Evolutionary conservation across 1,139 yeast genomes (phyloP), one percentile per base, ranked within the genome.

Genomic region (Debaryomyces nepalensis): DNA sequence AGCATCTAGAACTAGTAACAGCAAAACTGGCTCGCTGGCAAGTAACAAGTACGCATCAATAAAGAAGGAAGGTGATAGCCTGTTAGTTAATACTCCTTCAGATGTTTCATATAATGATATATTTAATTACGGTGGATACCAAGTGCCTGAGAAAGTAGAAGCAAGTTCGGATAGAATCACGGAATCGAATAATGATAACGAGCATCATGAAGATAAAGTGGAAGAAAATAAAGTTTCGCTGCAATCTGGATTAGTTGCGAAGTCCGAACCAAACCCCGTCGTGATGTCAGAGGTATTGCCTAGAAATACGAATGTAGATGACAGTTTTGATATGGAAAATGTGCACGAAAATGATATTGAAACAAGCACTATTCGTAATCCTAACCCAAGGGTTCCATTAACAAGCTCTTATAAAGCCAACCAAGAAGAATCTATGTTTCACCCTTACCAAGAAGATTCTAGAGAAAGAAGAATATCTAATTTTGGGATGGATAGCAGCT

Each of bases 41-140:
- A 16, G 21, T 7, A 24, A 24, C 18, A 34, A 34, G 19, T 34
- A 34, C 9, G 7, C 24, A 7, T 9, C 29, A 14, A 11, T 23
- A 3, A 33, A 37, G 18, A 24, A 24, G 8, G 37, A 34, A 16
- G 30, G 14, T 24, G 20, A 10, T 34, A 24, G 12, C 15, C 20
- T 22, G 27, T 16, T 15, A 14, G 22, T 34, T 29, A 35, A 33
- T 19, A 20, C 26, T 10, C 24, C 29, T 9, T 26, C 43, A 15
- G 39, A 45, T 22, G 44, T 38, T 5, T 38, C 46, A 2, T 33
- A 44, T 26, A 49, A 49, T 22, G 69, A 74, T 21, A 76, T 81
- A 79, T 75, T 75, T 45, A 63, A 54, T 12, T 54, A 49, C 41
- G 58, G 57, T 9, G 58, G 60, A 4, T 46, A 47, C 23, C 32